Percentiles rank a stretch among this genome's conserved stretches.
Conservation (phyloP, 2,329 filamentous ascomycete genomes). For the Ophiostoma himal-ulmi region DNA sequence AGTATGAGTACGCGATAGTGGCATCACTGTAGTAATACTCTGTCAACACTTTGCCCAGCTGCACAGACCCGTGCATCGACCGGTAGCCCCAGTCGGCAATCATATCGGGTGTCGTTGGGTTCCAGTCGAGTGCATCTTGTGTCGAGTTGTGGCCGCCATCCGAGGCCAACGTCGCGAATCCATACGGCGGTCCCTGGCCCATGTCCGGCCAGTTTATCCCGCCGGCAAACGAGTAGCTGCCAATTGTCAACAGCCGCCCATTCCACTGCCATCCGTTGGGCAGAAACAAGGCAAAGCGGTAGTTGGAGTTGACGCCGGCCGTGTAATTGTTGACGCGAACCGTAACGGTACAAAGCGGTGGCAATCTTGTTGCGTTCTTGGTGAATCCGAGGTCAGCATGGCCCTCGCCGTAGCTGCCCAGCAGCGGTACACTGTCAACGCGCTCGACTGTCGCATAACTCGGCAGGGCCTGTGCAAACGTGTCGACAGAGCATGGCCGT, state of each 20-base stretch:
- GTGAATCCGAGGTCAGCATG: conserved; percentile 34
- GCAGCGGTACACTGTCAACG: conserved; percentile 31
- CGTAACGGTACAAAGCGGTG: conserved; percentile 27
- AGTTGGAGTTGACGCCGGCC: conserved; percentile 26
- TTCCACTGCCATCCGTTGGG: conserved; percentile 34
- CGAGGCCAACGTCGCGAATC: conserved; percentile 41
- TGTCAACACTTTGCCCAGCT: conserved; percentile 44
- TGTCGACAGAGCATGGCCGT: conserved; percentile 14
- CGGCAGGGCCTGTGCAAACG: conserved; percentile 21
- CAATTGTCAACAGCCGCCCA: conserved; percentile 34
- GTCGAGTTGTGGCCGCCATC: conserved; percentile 40
- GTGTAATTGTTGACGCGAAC: neutral
- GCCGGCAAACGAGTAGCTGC: conserved; percentile 38
- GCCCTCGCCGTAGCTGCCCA: conserved; percentile 37
- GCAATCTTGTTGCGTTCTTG: conserved; percentile 35
- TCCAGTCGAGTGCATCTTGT: conserved; percentile 35
- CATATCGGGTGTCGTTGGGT: conserved; percentile 33
- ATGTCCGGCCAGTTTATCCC: conserved; percentile 33
- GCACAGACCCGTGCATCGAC: conserved; percentile 45
- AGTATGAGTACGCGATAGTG: conserved; percentile 46
- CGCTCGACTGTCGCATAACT: conserved; percentile 34
- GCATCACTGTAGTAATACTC: conserved; percentile 43
- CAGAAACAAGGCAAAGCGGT: conserved; percentile 38
- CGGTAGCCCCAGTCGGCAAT: conserved; percentile 39
- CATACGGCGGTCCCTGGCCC: conserved; percentile 32